Base-by-base conservation (phyloP, 2,329 filamentous ascomycete genomes). In the Aspergillus ochraceoroseus region DNA sequence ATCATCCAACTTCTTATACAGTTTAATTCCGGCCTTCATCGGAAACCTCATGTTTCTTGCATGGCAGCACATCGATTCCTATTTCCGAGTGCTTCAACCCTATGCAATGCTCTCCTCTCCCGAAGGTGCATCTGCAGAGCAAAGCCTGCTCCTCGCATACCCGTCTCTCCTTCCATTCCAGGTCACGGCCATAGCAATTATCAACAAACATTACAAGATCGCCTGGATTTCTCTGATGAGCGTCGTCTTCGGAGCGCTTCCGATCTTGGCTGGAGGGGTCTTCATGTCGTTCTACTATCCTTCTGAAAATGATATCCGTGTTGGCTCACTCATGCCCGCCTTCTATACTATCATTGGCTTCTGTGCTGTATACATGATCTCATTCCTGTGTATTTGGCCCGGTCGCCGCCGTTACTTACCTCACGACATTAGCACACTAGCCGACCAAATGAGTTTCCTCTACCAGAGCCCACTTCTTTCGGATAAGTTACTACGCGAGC, bases 1-100 rank as follows among this genome's bases (percentile, higher is more conserved):
- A 1, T 72, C 85, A 0, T 86, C 87, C 34, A 87, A 95, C 64
- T 95, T 95, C 66, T 68, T 95, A 35, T 95, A 88, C 68, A 79
- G 75, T 49, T 82, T 83, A 49, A 58, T 83, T 13, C 79, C 79
- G 0, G 66, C 73, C 0, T 43, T 80, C 3, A 72, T 82, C 27
- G 79, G 73, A 1, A 76, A 72, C 38, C 55, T 80, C 20, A 66
- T 80, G 29, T 78, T 80, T 56, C 73, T 82, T 14, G 63, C 70
- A 36, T 75, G 77, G 66, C 70, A 80, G 35, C 73, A 76, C 5
- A 69, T 82, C 47, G 79, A 82, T 56, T 70, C 76, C 48, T 75
- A 77, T 41, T 71, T 79, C 55, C 76, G 79, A 34, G 68, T 75
- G 2, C 65, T 82, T 1, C 73, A 77, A 38, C 76, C 78, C 1